Evolutionary conservation across 75 land plant species (phyloP).

Genomic region (Cupressus sempervirens): DNA sequence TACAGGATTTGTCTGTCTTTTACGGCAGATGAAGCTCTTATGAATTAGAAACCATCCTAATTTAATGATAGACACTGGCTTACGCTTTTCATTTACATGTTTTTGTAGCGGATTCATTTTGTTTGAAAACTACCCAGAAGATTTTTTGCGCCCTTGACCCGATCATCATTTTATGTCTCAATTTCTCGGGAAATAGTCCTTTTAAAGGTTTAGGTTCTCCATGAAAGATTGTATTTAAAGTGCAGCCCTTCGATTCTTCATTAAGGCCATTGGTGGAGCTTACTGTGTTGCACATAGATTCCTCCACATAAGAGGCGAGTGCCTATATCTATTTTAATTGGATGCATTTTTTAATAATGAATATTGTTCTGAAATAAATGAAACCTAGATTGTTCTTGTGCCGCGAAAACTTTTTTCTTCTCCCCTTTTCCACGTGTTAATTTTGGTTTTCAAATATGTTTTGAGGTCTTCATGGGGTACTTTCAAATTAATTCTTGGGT

Average conservation of each 20-base stretch:
- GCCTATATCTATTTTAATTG: neutral
- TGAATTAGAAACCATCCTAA: too few relatives aligned
- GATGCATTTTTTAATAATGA: neutral
- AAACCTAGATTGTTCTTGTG: neutral
- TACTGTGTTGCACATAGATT: too few relatives aligned
- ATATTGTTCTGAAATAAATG: neutral
- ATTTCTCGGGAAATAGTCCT: too few relatives aligned
- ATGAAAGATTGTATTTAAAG: neutral
- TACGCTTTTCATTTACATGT: too few relatives aligned
- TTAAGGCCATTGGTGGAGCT: neutral
- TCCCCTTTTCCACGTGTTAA: neutral
- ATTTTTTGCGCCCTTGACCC: too few relatives aligned
- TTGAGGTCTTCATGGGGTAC: neutral
- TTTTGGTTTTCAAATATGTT: neutral
- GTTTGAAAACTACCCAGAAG: too few relatives aligned
- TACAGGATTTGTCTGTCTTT: too few relatives aligned
- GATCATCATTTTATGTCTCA: too few relatives aligned
- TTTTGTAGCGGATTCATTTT: too few relatives aligned
- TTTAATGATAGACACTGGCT: too few relatives aligned
- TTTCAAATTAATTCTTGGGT: neutral
- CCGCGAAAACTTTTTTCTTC: neutral
- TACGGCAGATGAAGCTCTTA: too few relatives aligned
- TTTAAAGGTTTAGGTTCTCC: neutral
- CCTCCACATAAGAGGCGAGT: neutral
- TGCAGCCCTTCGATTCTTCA: neutral